Base-by-base conservation (phyloP, 257 asterid species). In the Scutellaria galericulata region DNA sequence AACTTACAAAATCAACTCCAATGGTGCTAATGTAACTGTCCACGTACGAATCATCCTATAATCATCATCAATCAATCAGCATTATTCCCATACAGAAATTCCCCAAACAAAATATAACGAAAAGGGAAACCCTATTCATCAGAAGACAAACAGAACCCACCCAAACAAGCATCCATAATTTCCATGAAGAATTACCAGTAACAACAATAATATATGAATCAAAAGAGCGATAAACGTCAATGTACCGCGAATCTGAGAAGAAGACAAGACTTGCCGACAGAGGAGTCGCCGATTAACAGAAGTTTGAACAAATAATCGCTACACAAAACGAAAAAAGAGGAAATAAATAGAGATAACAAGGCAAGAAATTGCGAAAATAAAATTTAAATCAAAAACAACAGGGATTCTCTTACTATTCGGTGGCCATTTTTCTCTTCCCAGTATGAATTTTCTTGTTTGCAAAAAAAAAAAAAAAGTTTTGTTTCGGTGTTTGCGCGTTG, bases 11-110 rank as follows among this genome's bases (percentile, higher is more conserved):
- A 86, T 94, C 99, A 73, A 94, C 99, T 79, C 99, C 99, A 50
- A 94, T 94, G 62, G 99, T 94, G 92, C 99, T 94, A 60, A 94
- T 94, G 84, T 94, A 94, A 78, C 99, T 94, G 89, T 94, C 99
- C 70, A 94, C 99, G 75, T 94, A 94, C 4, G 99, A 86, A 78
- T 94, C 99, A 82, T 94, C 99, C 99, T 94, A 86, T 9, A 86
- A 78, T n/a, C 79, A 78, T n/a, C 79, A 83, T 50, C 81, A 71
- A 65, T 20, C 73, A 62, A 66, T 48, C 39, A 59, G 58, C 62
- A 52, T 50, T 56, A 71, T 11, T 62, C 62, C 48, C n/a, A 3
- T 71, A 35, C 46, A 35, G n/a, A 10, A 71, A 46, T 41, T 7
- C 41, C 14, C 39, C 52, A 73, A 44, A 9, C 18, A 62, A 62